These are phyloP conservation scores for Purshia tridentata DNA, from an alignment of 306 rosid genomes.

Conservation along the genomic window DNA sequence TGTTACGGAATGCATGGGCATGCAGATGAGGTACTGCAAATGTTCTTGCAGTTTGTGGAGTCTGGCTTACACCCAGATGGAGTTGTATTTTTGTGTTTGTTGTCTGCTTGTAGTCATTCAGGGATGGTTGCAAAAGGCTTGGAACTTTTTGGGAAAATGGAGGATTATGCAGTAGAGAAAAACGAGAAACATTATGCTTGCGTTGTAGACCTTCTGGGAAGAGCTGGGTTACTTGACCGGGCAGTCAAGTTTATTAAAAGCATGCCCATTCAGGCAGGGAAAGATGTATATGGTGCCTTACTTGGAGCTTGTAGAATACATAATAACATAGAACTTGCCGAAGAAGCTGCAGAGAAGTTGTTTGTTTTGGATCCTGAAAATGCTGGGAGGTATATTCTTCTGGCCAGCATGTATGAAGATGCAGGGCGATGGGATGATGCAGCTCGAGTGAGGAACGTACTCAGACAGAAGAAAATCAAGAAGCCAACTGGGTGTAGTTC, in stretches of 20 bases:
- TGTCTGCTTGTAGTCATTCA: slow-evolving; percentile 76
- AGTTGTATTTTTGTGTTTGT: slow-evolving; percentile 50
- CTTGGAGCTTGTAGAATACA: slow-evolving; percentile 80
- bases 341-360: slow-evolving; percentile 63
- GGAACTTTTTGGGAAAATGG: slow-evolving; percentile 56
- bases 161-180: slow-evolving; percentile 51
- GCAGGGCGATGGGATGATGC: slow-evolving; percentile 72
- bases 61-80: slow-evolving; percentile 47
- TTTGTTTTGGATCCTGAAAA: slow-evolving; percentile 57
- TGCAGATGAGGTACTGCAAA: slow-evolving; percentile 54
- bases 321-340: slow-evolving; percentile 59
- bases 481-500: slow-evolving; percentile 70
- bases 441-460: slow-evolving; percentile 55
- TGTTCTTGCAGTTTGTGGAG: slow-evolving; percentile 50
- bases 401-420: slow-evolving; percentile 76
- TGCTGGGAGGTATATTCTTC: slow-evolving; percentile 59
- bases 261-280: slow-evolving; percentile 74
- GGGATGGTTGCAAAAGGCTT: slow-evolving; percentile 61
- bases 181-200: slow-evolving; percentile 68
- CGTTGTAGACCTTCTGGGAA: slow-evolving; percentile 76
- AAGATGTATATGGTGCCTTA: slow-evolving; percentile 73
- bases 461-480: slow-evolving; percentile 65
- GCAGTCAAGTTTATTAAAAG: slow-evolving; percentile 53
- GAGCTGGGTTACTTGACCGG: slow-evolving; percentile 61
- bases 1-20: slow-evolving; percentile 72